Base-by-base conservation (phyloP, 2,329 filamentous ascomycete species). In the Orbilia quercus region DNA sequence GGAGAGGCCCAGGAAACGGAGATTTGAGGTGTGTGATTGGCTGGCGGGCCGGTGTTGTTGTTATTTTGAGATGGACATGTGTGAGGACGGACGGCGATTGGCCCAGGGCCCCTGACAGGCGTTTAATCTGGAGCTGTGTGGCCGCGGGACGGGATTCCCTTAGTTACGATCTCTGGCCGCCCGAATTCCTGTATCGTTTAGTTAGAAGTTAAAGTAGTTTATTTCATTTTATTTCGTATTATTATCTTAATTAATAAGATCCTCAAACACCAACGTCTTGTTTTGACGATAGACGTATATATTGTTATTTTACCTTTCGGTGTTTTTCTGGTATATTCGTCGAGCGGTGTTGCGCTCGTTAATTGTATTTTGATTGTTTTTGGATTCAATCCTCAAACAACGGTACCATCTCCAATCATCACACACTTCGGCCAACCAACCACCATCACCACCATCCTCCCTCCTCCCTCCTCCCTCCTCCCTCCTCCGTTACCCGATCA, bases 21-120 rank as follows among this genome's bases (percentile, higher is more conserved):
- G 22, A 28, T n/a, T n/a, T 36, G 28, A 22, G 53, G 16, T n/a
- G 20, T 38, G 58, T 18, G 22, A 59, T 60, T 65, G 67, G 67
- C 38, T 38, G 47, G 51, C 34, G 38, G 18, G 18, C 44, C n/a
- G 62, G 44, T 22, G 58, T 66, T 73, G 60, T 73, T 73, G 69
- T 73, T 73, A 65, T 73, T 73, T 73, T 60, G 54, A 60, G 60
- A 40, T 16, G 40, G 48, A 25, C 9, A 38, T 55, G 23, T 25
- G 63, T 50, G 25, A 45, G 38, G 44, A 50, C 53, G 63, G 34
- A 67, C 58, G 23, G 16, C 53, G 1, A 67, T 67, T 67, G 63
- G 63, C 36, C 23, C 38, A 42, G 51, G 45, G 42, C 69, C 63
- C 69, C 60, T 73, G 69, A 73, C 62, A 57, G 54, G 69, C 69